Conservation (phyloP, 2,329 filamentous ascomycete genomes). For the Stachybotrys chartarum region DNA sequence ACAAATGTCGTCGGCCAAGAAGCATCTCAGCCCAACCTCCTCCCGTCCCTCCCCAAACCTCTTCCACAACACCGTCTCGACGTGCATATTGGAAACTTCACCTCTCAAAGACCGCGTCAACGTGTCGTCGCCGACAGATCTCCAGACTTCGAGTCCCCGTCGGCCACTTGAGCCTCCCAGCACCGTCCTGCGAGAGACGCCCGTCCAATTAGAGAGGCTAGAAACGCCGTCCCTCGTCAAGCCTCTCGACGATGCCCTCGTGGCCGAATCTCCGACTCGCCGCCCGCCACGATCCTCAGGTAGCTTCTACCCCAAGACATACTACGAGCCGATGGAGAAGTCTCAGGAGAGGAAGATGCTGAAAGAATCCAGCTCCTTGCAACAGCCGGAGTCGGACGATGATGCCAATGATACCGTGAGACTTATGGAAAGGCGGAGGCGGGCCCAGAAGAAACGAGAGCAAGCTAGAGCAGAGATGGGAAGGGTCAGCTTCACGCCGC, state of each 20-base stretch:
- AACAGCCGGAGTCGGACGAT: constrained; percentile 19
- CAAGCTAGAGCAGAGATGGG: constrained; percentile 21
- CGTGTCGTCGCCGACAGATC: constrained; percentile 35
- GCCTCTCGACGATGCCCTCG: constrained; percentile 19
- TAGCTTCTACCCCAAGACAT: constrained; percentile 25
- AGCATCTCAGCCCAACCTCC: constrained; percentile 46
- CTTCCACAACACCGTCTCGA: constrained; percentile 37
- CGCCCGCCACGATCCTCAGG: constrained; percentile 13
- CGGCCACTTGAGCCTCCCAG: constrained; percentile 21
- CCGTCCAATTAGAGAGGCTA: constrained; percentile 8
- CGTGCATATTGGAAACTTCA: constrained; percentile 36
- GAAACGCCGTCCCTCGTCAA: constrained; percentile 16
- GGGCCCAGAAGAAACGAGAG: constrained; percentile 31
- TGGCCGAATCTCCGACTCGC: constrained; percentile 28
- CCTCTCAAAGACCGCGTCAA: constrained; percentile 43
- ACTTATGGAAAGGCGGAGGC: constrained; percentile 25
- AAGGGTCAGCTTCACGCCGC: constrained; percentile 13
- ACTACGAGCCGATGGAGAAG: constrained; percentile 38
- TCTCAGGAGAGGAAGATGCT: constrained; percentile 34
- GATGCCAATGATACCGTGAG: constrained; percentile 27
- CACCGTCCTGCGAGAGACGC: constrained; percentile 14
- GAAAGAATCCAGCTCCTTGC: constrained; percentile 12
- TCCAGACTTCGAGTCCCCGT: constrained; percentile 33
- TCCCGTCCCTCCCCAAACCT: constrained; percentile 48
- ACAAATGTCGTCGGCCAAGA: constrained; percentile 44